A percentile compares a stretch with the other conserved stretches of the same genome.
phyloP scores from a whole-genome alignment of 2,329 filamentous ascomycete species.

The Paecilomyces variotii region DNA sequence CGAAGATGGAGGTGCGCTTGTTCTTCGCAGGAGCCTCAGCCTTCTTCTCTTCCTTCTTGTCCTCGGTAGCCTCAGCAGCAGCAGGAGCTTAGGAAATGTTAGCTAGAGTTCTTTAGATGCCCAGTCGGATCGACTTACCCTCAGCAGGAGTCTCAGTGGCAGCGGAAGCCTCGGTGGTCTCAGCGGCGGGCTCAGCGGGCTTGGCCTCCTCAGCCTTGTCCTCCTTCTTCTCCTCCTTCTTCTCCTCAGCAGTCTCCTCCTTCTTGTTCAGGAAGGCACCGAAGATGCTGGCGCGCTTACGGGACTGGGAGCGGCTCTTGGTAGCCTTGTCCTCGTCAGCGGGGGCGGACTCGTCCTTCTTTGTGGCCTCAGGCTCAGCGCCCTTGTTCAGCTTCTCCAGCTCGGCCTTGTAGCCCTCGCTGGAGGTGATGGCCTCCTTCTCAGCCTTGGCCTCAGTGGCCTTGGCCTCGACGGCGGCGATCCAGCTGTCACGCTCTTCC shows the following conservation, averaged over 20 bases:
- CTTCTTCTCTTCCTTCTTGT: constrained; percentile 30
- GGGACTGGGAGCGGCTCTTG: constrained; percentile 53
- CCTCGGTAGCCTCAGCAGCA: constrained; percentile 21
- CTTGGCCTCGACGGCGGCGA: constrained; percentile 73
- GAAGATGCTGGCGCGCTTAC: constrained; percentile 53
- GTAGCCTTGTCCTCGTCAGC: constrained; percentile 41
- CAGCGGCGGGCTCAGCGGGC: constrained; percentile 26
- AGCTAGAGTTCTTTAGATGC: background rate
- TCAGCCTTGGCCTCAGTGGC: constrained; percentile 77
- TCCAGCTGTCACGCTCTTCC: constrained; percentile 87
- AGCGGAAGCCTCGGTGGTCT: constrained; percentile 27
- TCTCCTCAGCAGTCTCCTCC: constrained; percentile 34
- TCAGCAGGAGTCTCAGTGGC: constrained; percentile 28
- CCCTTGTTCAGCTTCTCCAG: constrained; percentile 59
- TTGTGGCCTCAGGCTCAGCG: constrained; percentile 22
- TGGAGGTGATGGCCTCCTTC: constrained; percentile 62
- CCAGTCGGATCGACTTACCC: constrained; percentile 3
- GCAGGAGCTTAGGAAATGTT: constrained; percentile 40
- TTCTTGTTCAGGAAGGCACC: constrained; percentile 54
- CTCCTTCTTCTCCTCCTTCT: constrained; percentile 39
- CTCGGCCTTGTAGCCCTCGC: constrained; percentile 81
- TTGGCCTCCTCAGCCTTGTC: constrained; percentile 37
- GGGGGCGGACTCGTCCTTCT: constrained; percentile 37
- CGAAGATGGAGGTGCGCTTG: constrained; percentile 83
- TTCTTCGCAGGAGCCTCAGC: constrained; percentile 44